Evolutionary conservation across 371 early-diverging fungal genomes (phyloP).

Genomic region (Mortierella polycephala): DNA sequence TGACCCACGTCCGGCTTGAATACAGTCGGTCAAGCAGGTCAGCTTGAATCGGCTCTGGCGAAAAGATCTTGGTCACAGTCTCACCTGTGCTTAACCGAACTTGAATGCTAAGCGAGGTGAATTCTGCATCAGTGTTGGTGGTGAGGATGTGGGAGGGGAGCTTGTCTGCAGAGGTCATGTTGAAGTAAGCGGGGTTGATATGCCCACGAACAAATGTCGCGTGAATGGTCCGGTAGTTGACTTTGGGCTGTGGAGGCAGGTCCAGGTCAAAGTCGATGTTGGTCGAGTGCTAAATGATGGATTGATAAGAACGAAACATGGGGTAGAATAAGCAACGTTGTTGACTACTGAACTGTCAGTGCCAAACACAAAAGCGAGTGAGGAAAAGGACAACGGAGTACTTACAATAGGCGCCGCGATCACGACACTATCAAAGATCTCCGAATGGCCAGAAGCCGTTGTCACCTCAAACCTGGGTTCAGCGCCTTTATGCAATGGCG

Average conservation of each 20-base stretch:
- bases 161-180: slow-evolving; percentile 35
- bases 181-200: slow-evolving; percentile 67
- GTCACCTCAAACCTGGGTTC: slow-evolving; percentile 55
- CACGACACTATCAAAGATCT: slow-evolving; percentile 66
- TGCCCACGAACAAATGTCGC: slow-evolving; percentile 73
- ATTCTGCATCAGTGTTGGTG: slow-evolving; percentile 58
- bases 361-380: neutral
- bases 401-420: slow-evolving; percentile 67
- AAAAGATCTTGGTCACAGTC: slow-evolving; percentile 71
- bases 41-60: slow-evolving; percentile 50
- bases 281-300: slow-evolving; percentile 27
- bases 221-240: slow-evolving; percentile 65
- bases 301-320: neutral
- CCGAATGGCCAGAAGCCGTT: slow-evolving; percentile 54
- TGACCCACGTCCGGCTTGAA: slow-evolving; percentile 62
- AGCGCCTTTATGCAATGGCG: slow-evolving; percentile 20
- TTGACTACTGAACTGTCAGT: neutral
- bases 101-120: slow-evolving; percentile 63
- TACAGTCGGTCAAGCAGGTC: slow-evolving; percentile 62
- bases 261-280: slow-evolving; percentile 54
- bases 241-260: slow-evolving; percentile 40
- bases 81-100: slow-evolving; percentile 59
- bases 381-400: neutral
- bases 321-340: too few species aligned
- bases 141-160: slow-evolving; percentile 69